Conservation (phyloP, 139 green algal genomes). For the Coccomyxa sp. region DNA sequence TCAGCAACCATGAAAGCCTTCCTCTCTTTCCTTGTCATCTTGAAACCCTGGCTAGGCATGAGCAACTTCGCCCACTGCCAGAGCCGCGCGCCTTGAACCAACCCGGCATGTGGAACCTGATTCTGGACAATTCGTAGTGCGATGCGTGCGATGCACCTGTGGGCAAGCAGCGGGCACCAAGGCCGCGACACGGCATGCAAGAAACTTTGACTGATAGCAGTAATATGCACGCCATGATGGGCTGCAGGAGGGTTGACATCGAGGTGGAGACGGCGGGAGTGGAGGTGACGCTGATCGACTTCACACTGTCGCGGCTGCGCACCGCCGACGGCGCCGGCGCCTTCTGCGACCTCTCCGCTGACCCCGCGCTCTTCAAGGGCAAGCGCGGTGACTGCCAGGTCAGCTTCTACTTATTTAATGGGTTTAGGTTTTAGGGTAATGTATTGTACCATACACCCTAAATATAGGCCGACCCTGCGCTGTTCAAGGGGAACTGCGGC, state of each 20-base stretch:
- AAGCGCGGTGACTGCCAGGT: slow-evolving; percentile 76
- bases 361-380: slow-evolving; percentile 88
- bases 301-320: slow-evolving; percentile 77
- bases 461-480: neutral
- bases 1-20: too few species aligned
- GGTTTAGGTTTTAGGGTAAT: neutral
- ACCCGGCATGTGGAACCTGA: too few species aligned
- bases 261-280: slow-evolving; percentile 23
- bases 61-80: too few species aligned
- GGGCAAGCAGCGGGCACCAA: too few species aligned
- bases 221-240: neutral
- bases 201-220: too few species aligned
- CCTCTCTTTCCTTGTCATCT: too few species aligned
- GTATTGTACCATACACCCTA: neutral
- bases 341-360: slow-evolving; percentile 70
- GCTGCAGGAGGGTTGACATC: slow-evolving; percentile 31
- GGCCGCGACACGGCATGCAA: slow-evolving; percentile 37
- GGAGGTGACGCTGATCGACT: slow-evolving; percentile 78
- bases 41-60: too few species aligned
- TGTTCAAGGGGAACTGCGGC: neutral
- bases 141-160: too few species aligned
- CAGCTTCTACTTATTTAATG: neutral
- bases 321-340: slow-evolving; percentile 22
- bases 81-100: too few species aligned
- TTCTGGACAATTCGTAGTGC: too few species aligned